Evolutionary conservation across 177 flowering plant genomes (phyloP).

Genomic region (Vitis hybrid): DNA sequence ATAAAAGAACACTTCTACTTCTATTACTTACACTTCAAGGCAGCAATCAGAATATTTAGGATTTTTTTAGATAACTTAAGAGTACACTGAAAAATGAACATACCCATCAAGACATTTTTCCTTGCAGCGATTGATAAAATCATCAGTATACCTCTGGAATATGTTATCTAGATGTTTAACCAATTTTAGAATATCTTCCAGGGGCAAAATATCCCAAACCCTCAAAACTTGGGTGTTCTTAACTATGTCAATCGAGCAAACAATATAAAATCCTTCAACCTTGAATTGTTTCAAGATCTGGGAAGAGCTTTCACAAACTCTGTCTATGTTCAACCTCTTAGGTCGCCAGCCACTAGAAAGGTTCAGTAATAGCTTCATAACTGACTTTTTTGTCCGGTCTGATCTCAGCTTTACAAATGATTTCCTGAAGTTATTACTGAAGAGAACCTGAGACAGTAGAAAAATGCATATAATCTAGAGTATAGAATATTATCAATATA

Average conservation of each 20-base stretch:
- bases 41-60: too few relatives aligned
- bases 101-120: slow-evolving; percentile 49
- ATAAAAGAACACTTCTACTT: not conserved
- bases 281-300: slow-evolving; percentile 44
- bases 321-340: slow-evolving; percentile 27
- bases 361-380: slow-evolving; percentile 33
- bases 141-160: slow-evolving; percentile 40
- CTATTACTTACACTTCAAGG: too few relatives aligned
- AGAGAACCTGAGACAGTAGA: slow-evolving; percentile 25
- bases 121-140: slow-evolving; percentile 48
- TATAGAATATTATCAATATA: not conserved
- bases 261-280: slow-evolving; percentile 36
- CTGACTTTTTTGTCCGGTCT: slow-evolving; percentile 24
- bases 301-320: slow-evolving; percentile 27
- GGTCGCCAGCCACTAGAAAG: slow-evolving; percentile 69
- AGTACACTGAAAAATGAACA: not conserved
- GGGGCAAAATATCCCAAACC: slow-evolving; percentile 60
- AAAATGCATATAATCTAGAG: not conserved
- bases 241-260: slow-evolving; percentile 44
- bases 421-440: slow-evolving; percentile 33
- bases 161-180: slow-evolving; percentile 40
- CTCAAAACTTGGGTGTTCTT: slow-evolving; percentile 56
- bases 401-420: slow-evolving; percentile 29
- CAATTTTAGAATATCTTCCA: slow-evolving; percentile 37
- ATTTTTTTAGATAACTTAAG: too few relatives aligned